These are phyloP conservation scores for Monilinia fructigena DNA, from an alignment of 2,329 filamentous ascomycete genomes.

Conservation along the genomic window DNA sequence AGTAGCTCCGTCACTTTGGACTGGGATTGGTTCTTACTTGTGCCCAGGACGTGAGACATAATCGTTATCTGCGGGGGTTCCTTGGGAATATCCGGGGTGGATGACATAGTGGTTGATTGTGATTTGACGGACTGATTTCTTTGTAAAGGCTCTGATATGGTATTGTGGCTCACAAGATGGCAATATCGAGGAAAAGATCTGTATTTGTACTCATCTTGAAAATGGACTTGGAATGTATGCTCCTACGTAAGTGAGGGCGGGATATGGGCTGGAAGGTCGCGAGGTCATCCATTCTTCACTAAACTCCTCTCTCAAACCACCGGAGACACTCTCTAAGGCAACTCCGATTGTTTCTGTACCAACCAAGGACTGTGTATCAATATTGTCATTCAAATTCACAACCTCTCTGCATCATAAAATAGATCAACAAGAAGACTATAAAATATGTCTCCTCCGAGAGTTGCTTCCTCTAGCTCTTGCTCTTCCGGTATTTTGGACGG, in stretches of 20 bases:
- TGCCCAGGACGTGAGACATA: conserved; percentile 14
- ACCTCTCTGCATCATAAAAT: not conserved
- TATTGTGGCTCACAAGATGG: not conserved
- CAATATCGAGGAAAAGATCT: not conserved
- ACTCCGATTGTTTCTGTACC: not conserved
- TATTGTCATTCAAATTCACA: not conserved
- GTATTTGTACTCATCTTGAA: not conserved
- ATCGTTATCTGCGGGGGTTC: conserved; percentile 9
- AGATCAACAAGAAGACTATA: not conserved
- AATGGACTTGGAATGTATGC: not conserved
- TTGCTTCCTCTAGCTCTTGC: not conserved
- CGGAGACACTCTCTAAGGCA: not conserved
- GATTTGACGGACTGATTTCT: not conserved
- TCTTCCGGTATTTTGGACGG: not conserved
- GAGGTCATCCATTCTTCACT: not conserved
- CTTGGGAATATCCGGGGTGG: conserved; percentile 10
- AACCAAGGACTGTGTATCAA: not conserved
- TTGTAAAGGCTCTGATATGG: not conserved
- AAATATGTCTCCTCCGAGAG: not conserved
- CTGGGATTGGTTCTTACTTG: conserved; percentile 7
- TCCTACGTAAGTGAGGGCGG: not conserved
- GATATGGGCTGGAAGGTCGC: not conserved
- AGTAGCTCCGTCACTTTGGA: conserved; percentile 15
- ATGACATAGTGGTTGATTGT: conserved; percentile 1
- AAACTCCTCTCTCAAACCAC: not conserved